Percentiles rank a stretch among this genome's conserved stretches.
These are phyloP conservation scores for Bolboschoenoplectus hybrid DNA, from an alignment of 202 grass and related monocot genomes.

Conservation along the genomic window DNA sequence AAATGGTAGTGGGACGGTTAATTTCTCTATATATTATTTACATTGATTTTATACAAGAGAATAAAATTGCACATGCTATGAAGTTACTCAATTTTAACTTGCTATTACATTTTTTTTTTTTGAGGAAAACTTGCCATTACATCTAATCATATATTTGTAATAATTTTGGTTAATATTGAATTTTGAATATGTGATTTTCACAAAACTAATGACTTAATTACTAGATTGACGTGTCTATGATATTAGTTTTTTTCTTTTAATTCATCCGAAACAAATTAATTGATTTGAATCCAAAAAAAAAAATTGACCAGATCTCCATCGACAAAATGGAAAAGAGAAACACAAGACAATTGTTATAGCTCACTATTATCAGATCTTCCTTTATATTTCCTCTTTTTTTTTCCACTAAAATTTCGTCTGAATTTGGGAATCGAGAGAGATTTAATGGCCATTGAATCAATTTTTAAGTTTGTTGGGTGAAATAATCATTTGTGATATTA, in stretches of 20 bases:
- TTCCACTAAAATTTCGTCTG: too few species aligned
- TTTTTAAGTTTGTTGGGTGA: too few species aligned
- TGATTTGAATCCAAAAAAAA: neutral
- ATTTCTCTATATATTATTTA: conserved; percentile 2
- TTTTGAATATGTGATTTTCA: neutral
- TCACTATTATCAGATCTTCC: too few species aligned
- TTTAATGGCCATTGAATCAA: too few species aligned
- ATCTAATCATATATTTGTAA: too few species aligned
- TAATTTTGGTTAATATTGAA: neutral
- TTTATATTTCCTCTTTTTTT: too few species aligned
- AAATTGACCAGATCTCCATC: neutral
- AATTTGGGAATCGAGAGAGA: too few species aligned
- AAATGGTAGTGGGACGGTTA: neutral
- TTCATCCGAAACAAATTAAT: neutral
- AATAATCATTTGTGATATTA: too few species aligned
- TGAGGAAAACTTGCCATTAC: too few species aligned
- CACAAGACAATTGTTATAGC: neutral
- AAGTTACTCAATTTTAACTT: neutral
- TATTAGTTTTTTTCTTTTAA: neutral
- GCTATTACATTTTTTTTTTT: too few species aligned
- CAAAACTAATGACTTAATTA: neutral
- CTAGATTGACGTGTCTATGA: neutral
- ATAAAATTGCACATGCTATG: neutral
- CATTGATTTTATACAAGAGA: neutral
- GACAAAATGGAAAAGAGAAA: neutral